A percentile compares a stretch with the other conserved stretches of the same genome.
phyloP scores from a whole-genome alignment of 495 filamentous ascomycete genomes.

The Tuber indicum region DNA sequence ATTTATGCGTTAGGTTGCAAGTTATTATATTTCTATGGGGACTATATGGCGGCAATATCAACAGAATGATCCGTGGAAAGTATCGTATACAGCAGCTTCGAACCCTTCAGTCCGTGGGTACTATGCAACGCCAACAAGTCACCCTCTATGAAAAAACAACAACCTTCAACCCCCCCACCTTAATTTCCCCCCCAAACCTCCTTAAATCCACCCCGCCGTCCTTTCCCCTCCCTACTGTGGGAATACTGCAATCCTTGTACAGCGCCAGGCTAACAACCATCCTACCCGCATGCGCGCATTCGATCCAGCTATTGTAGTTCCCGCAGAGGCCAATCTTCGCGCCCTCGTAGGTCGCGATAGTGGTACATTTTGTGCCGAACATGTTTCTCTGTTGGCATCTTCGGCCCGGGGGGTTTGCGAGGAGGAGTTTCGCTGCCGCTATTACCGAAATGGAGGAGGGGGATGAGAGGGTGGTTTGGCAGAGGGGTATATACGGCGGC shows the following conservation, averaged over 20 bases:
- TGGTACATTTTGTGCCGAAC: background rate
- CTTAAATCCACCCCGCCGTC: background rate
- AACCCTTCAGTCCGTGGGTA: background rate
- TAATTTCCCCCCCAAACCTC: background rate
- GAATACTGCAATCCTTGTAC: background rate
- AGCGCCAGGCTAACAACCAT: background rate
- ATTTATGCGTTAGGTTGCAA: background rate
- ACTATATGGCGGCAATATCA: background rate
- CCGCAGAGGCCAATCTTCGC: background rate
- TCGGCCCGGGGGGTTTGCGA: background rate
- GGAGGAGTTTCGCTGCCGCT: background rate
- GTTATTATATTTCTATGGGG: background rate
- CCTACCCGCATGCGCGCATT: background rate
- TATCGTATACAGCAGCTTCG: background rate
- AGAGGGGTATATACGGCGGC: background rate
- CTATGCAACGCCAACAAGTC: background rate
- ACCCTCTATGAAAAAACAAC: background rate
- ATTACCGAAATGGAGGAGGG: background rate
- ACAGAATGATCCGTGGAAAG: background rate
- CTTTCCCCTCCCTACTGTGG: background rate
- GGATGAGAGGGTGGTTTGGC: background rate
- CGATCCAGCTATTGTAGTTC: background rate
- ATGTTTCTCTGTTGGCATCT: background rate
- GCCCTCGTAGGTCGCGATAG: background rate
- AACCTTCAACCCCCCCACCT: background rate